Percentiles rank a stretch among this genome's conserved stretches.
Evolutionary conservation across 345 rosid species (phyloP).

Genomic region (Pistacia atlantica): DNA sequence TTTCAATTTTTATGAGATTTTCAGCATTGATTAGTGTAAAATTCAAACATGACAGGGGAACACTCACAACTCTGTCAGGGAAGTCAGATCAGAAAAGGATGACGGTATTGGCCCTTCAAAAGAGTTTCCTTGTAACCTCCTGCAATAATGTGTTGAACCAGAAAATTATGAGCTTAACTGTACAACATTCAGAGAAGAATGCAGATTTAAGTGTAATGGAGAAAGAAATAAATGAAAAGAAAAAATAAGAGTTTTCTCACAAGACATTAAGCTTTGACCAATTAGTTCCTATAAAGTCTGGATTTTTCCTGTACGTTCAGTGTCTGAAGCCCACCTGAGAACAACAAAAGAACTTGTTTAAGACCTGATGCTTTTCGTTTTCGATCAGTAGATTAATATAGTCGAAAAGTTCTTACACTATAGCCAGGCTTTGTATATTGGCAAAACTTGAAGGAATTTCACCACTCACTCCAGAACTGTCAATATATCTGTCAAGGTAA

Average conservation of each 20-base stretch:
- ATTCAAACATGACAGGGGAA: neutral
- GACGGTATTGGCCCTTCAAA: slow-evolving; percentile 72
- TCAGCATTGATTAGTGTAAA: neutral
- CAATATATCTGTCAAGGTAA: neutral
- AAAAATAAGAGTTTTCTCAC: slow-evolving; percentile 35
- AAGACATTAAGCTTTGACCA: slow-evolving; percentile 52
- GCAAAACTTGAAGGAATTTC: slow-evolving; percentile 56
- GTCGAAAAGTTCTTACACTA: slow-evolving; percentile 33
- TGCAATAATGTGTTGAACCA: slow-evolving; percentile 31
- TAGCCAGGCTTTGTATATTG: slow-evolving; percentile 29
- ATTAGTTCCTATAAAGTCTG: slow-evolving; percentile 61
- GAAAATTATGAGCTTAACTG: slow-evolving; percentile 1
- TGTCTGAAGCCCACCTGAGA: slow-evolving; percentile 37
- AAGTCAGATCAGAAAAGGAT: slow-evolving; percentile 46
- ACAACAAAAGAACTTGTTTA: neutral
- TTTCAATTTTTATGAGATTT: slow-evolving; percentile 9
- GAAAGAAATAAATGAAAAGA: neutral
- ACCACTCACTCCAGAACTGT: slow-evolving; percentile 53
- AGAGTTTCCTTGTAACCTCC: slow-evolving; percentile 70
- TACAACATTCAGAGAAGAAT: neutral
- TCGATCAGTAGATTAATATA: neutral
- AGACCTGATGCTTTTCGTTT: neutral
- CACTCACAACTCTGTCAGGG: slow-evolving; percentile 60
- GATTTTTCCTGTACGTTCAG: slow-evolving; percentile 51
- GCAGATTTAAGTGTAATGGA: neutral